Evolutionary conservation across 129 eudicot genomes (phyloP), one percentile per base, ranked within the genome.

Genomic region (Chrysanthemum seticuspe): DNA sequence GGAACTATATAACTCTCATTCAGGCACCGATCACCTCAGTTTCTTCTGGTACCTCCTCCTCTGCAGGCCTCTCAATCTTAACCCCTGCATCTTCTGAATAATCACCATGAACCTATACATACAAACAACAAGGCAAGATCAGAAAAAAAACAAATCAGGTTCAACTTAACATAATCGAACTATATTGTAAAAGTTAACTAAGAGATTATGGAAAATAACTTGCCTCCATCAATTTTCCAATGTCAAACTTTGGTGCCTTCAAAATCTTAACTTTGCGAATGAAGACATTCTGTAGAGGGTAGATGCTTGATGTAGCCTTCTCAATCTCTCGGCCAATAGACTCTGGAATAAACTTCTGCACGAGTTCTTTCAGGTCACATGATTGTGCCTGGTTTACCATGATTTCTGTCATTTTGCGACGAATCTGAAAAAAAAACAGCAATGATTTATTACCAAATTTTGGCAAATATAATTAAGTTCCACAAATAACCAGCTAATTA

Each of bases 241-340:
- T 86, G 70, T 89, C 96, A 58, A 89, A 89, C 74, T 89, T 89
- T 71, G 96, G 96, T 36, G 92, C 90, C 69, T 89, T 89, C 85
- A 89, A 81, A 76, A 89, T 87, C 78, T 89, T 89, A 14, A 87
- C 92, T 68, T 89, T 89, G 76, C 96, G 81, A 64, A 89, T 87
- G 57, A 69, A 89, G 9, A 89, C 96, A 68, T 89, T 89, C 73
- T 87, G 96, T 14, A 89, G 80, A 21, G 96, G 96, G 61, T 87
- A 89, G 40, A 89, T 89, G 85, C 96, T 83, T 1, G 92, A 82
- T n/a, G 96, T 89, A 57, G 96, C 96, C 76, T 89, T 86, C 77
- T 89, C 96, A 59, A 89, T 89, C 78, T 89, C 96, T 62, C 85
- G 81, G 3, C 96, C 96, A 70, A 89, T 89, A 0, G 92, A 84